Evolutionary conservation across 2,329 filamentous ascomycete species (phyloP).

Genomic region (Phialophora verrucosa): DNA sequence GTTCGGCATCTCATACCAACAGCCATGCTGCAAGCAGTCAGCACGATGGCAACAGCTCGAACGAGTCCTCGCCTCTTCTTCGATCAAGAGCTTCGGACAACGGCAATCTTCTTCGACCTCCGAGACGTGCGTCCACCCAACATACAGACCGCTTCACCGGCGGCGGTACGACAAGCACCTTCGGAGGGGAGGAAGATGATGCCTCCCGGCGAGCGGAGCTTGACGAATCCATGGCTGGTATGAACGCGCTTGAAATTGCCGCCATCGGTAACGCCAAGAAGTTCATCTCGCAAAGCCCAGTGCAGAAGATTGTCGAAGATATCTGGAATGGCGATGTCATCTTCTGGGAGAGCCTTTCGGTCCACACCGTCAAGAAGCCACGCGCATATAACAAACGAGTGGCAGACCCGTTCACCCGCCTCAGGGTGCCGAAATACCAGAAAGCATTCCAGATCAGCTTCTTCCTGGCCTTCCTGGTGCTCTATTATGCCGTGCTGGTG

Average conservation of each 20-base stretch:
- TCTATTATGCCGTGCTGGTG: conserved; percentile 88
- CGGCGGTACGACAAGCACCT: conserved; percentile 19
- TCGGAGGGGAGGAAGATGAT: conserved; percentile 18
- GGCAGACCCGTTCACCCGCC: conserved; percentile 74
- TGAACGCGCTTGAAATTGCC: conserved; percentile 88
- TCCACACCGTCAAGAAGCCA: conserved; percentile 74
- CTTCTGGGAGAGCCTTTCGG: conserved; percentile 81
- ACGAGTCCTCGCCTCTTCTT: conserved; percentile 45
- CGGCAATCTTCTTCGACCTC: conserved; percentile 23
- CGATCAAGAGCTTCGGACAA: conserved; percentile 23
- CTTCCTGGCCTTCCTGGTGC: conserved; percentile 73
- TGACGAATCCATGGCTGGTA: conserved; percentile 73
- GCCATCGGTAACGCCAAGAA: conserved; percentile 81
- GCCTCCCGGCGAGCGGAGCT: conserved; percentile 57
- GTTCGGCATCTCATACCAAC: conserved; percentile 26
- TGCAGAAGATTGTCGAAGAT: conserved; percentile 81
- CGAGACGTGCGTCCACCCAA: conserved; percentile 27
- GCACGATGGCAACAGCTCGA: conserved; percentile 24
- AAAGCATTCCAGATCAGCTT: conserved; percentile 85
- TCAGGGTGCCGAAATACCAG: conserved; percentile 80
- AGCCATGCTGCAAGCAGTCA: neutral
- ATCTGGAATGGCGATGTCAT: conserved; percentile 88
- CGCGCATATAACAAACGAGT: conserved; percentile 73
- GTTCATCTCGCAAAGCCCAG: conserved; percentile 78
- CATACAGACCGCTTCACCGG: conserved; percentile 13